Conservation (phyloP, 2,329 filamentous ascomycete species). For the Colletotrichum lupini region DNA sequence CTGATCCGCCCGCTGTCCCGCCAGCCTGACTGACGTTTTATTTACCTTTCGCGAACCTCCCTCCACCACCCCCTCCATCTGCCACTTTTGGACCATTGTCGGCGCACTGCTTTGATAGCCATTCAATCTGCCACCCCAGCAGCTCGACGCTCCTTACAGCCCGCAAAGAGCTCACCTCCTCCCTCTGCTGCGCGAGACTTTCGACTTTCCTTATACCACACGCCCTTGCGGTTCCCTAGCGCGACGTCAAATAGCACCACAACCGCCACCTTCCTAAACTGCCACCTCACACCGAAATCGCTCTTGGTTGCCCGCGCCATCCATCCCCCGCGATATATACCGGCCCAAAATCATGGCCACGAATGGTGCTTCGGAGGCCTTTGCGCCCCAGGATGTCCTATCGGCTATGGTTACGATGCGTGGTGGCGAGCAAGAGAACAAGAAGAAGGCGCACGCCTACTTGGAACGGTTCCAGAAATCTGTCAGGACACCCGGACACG, state of each 20-base stretch:
- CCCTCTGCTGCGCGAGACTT: not conserved
- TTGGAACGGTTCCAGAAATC: constrained; percentile 98
- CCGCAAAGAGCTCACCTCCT: not conserved
- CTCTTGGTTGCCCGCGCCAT: not conserved
- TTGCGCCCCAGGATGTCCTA: constrained; percentile 80
- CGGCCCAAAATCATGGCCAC: constrained; percentile 70
- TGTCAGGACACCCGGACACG: constrained; percentile 64
- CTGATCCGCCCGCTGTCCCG: constrained; percentile 29
- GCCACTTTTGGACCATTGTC: constrained; percentile 28
- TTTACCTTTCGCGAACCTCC: constrained; percentile 32
- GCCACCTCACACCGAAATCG: constrained; percentile 14
- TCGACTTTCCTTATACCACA: not conserved
- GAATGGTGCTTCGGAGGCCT: constrained; percentile 74
- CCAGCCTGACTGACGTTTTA: constrained; percentile 37
- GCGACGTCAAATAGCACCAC: constrained; percentile 18
- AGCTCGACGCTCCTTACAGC: constrained; percentile 28
- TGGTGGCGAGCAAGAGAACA: constrained; percentile 82
- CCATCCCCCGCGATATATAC: not conserved
- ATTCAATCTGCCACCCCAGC: constrained; percentile 19
- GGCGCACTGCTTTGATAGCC: constrained; percentile 28
- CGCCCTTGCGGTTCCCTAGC: constrained; percentile 6
- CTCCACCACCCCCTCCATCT: constrained; percentile 32
- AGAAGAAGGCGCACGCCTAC: constrained; percentile 91
- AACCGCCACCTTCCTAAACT: constrained; percentile 14
- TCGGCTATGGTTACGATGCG: constrained; percentile 93